Base-by-base conservation (phyloP, 306 rosid genomes). In the Vachellia pachyceras region DNA sequence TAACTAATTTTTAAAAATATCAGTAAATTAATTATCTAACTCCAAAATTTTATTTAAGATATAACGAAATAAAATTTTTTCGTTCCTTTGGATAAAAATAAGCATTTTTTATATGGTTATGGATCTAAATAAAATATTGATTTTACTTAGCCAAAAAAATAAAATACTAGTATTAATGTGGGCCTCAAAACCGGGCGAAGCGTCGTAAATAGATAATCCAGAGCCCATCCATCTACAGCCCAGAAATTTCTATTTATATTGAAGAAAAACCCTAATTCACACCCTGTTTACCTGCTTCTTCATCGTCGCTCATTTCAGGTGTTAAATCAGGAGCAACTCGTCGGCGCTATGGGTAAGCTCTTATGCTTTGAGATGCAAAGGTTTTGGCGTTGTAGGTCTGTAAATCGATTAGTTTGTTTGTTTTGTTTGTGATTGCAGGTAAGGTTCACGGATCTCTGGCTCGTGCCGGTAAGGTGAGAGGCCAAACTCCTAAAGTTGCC, bases 381-480 rank as follows among this genome's bases (percentile, higher is more conserved):
- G 13, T 17, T 67, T 18, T 22, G 33, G 17, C 5, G 33, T n/a
- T 41, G 17, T 8, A 10, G 52, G 8, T 68, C 10, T 41, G 35
- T 68, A 1, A 22, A n/a, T 68, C 4, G 18, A 41, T n/a, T n/a
- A n/a, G n/a, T 40, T 67, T 68, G 35, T 35, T 11, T 8, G 73
- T 5, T 68, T 68, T 68, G 35, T 10, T 20, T 40, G 52, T 68
- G 73, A 40, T 41, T 68, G 33, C 73, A 68, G 73, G 73, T 68
- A 68, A 68, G 52, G 73, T 68, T 1, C 73, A 68, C 73, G 73
- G 73, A 68, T 68, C 73, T 68, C 73, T 68, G 52, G 73, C 73
- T 40, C 73, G 73, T n/a, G 73, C 73, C 7, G 73, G 73, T 40
- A 68, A 68, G 73, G 73, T 68, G 52, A 68, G 73, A 68, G 73